These are phyloP conservation scores for Verticillium zaregamsianum DNA, from an alignment of 2,329 filamentous ascomycete species.

Conservation along the genomic window DNA sequence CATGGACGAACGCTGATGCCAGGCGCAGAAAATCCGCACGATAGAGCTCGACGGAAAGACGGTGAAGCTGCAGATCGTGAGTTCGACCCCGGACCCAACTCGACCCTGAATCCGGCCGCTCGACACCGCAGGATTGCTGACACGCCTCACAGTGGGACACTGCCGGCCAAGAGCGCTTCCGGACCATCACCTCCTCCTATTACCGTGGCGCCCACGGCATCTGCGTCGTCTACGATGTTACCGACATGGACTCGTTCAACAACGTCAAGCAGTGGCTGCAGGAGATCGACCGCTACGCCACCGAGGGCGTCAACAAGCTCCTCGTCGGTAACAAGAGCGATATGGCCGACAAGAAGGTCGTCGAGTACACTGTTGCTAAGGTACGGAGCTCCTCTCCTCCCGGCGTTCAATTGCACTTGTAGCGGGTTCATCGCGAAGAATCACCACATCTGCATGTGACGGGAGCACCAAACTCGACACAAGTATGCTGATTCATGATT, in stretches of 20 bases:
- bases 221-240: constrained; percentile 99
- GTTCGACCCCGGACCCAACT: constrained; percentile 27
- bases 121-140: constrained; percentile 20
- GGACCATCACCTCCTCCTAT: constrained; percentile 99
- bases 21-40: constrained; percentile 90
- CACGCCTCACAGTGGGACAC: constrained; percentile 80
- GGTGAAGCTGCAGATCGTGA: constrained; percentile 98
- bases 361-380: constrained; percentile 99
- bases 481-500: constrained; percentile 3
- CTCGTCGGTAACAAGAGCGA: constrained; percentile 99
- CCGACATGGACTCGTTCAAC: constrained; percentile 99
- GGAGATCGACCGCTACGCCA: constrained; percentile 98
- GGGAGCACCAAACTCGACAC: too few relatives aligned
- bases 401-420: background rate
- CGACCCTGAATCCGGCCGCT: background rate
- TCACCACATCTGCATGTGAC: background rate
- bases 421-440: background rate
- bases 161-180: constrained; percentile 97
- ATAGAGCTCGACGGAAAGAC: constrained; percentile 99
- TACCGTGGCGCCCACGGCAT: constrained; percentile 99
- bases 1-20: constrained; percentile 6
- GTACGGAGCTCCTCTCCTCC: constrained; percentile 45
- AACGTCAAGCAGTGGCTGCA: constrained; percentile 99
- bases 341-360: constrained; percentile 99
- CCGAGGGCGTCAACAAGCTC: constrained; percentile 98